phyloP scores from a whole-genome alignment of 768 basidiomycete species.

The Epithele typhae region DNA sequence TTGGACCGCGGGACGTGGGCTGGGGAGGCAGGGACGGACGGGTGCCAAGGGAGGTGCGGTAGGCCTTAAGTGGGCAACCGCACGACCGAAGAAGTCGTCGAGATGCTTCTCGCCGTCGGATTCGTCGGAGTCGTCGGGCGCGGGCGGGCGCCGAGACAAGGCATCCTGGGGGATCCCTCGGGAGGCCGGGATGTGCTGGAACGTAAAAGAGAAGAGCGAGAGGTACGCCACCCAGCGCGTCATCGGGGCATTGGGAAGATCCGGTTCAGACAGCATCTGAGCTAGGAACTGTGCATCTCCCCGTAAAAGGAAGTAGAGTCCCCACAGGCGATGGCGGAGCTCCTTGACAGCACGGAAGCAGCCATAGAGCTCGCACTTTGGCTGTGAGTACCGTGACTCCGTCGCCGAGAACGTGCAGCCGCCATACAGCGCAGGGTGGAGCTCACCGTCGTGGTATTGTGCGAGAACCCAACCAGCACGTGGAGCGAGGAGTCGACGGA shows the following conservation, averaged over 20 bases:
- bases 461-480: slow-evolving; percentile 34
- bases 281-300: slow-evolving; percentile 38
- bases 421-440: slow-evolving; percentile 30
- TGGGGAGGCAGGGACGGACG: too few species aligned
- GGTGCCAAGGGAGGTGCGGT: too few species aligned
- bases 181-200: slow-evolving; percentile 34
- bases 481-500: slow-evolving; percentile 34
- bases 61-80: too few species aligned
- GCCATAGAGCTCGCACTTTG: slow-evolving; percentile 27
- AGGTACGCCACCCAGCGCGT: slow-evolving; percentile 41
- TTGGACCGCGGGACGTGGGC: too few species aligned
- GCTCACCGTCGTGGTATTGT: slow-evolving; percentile 24
- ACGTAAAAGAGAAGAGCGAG: slow-evolving; percentile 36
- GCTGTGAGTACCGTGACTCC: slow-evolving; percentile 23
- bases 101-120: too few species aligned
- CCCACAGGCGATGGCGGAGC: slow-evolving; percentile 25
- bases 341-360: slow-evolving; percentile 18
- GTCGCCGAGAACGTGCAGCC: slow-evolving; percentile 25
- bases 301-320: slow-evolving; percentile 28
- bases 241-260: slow-evolving; percentile 33
- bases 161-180: slow-evolving; percentile 27
- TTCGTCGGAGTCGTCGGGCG: too few species aligned
- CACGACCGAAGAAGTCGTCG: too few species aligned
- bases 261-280: slow-evolving; percentile 38
- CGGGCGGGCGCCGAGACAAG: slow-evolving; percentile 26